phyloP scores from a whole-genome alignment of 805 yeast genomes.

The Saccharomyces eubayanus region DNA sequence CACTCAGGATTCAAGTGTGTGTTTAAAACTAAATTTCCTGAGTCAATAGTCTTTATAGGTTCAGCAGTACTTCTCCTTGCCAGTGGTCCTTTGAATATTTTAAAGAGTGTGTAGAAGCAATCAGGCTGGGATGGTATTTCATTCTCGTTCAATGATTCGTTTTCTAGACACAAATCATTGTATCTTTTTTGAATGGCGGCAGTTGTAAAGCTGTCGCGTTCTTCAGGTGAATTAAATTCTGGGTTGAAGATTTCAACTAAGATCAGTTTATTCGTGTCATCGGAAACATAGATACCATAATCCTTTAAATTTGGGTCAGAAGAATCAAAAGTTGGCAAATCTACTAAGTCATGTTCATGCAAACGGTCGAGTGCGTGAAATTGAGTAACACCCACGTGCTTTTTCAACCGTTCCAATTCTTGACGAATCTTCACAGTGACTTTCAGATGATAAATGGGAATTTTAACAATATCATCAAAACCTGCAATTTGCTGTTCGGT shows the following conservation, averaged over 20 bases:
- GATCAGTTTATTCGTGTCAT: conserved; percentile 39
- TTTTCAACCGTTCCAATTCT: conserved; percentile 22
- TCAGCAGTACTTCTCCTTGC: conserved; percentile 34
- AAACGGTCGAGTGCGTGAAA: conserved; percentile 27
- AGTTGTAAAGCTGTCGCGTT: conserved; percentile 40
- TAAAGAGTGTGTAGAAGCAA: conserved; percentile 53
- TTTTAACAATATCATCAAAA: conserved; percentile 10
- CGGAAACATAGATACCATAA: conserved; percentile 40
- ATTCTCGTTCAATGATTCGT: conserved; percentile 20
- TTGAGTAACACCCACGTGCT: conserved; percentile 26
- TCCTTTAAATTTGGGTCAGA: conserved; percentile 35
- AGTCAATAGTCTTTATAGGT: conserved; percentile 47
- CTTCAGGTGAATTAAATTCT: conserved; percentile 39
- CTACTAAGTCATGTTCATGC: conserved; percentile 29
- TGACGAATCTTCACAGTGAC: conserved; percentile 29
- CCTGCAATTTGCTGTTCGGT: conserved; percentile 1
- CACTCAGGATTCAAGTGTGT: conserved; percentile 50
- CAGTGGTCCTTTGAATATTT: conserved; percentile 63
- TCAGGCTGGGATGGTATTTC: conserved; percentile 44
- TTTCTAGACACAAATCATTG: conserved; percentile 28
- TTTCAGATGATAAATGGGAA: conserved; percentile 30
- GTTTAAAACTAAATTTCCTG: conserved; percentile 43
- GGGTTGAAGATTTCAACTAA: conserved; percentile 46
- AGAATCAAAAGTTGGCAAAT: conserved; percentile 14
- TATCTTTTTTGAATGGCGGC: conserved; percentile 47